Conservation (phyloP, 2,329 filamentous ascomycete species). For the Colletotrichum musae region DNA sequence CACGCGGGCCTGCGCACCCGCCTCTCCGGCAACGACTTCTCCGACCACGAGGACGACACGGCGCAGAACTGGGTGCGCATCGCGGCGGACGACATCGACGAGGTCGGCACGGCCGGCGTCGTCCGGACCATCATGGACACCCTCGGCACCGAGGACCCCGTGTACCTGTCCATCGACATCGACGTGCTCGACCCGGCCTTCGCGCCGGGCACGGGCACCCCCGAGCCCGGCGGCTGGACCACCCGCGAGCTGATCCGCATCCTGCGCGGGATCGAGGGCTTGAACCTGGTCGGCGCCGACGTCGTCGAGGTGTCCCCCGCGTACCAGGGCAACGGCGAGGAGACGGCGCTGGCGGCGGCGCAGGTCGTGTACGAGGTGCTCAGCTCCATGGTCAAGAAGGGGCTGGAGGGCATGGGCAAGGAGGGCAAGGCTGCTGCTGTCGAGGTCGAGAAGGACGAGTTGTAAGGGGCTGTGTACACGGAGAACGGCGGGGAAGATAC, state of each 20-base stretch:
- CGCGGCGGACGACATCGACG: constrained; percentile 89
- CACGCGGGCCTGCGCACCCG: constrained; percentile 88
- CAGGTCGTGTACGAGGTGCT: constrained; percentile 91
- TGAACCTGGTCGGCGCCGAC: constrained; percentile 92
- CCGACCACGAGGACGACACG: constrained; percentile 80
- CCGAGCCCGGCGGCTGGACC: constrained; percentile 92
- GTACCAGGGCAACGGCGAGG: constrained; percentile 85
- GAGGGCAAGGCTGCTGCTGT: constrained; percentile 45
- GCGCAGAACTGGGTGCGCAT: constrained; percentile 85
- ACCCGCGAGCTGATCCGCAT: constrained; percentile 89
- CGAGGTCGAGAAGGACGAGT: constrained; percentile 53
- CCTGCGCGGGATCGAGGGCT: constrained; percentile 81
- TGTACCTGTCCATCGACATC: constrained; percentile 77
- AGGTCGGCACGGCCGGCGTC: constrained; percentile 80
- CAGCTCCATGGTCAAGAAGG: constrained; percentile 78
- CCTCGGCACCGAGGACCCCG: constrained; percentile 81
- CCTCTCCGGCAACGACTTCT: constrained; percentile 75
- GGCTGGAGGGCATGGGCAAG: constrained; percentile 55
- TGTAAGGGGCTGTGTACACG: constrained; percentile 45
- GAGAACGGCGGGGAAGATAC: neutral
- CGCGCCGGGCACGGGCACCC: constrained; percentile 84
- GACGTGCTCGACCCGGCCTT: constrained; percentile 55
- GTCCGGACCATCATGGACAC: constrained; percentile 78
- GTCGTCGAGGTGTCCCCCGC: constrained; percentile 91
- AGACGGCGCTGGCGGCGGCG: constrained; percentile 85